Percentiles rank a stretch among this genome's conserved stretches.
Conservation (phyloP, 352 stramenopile genomes). For the Globisporangium acanthophoron region DNA sequence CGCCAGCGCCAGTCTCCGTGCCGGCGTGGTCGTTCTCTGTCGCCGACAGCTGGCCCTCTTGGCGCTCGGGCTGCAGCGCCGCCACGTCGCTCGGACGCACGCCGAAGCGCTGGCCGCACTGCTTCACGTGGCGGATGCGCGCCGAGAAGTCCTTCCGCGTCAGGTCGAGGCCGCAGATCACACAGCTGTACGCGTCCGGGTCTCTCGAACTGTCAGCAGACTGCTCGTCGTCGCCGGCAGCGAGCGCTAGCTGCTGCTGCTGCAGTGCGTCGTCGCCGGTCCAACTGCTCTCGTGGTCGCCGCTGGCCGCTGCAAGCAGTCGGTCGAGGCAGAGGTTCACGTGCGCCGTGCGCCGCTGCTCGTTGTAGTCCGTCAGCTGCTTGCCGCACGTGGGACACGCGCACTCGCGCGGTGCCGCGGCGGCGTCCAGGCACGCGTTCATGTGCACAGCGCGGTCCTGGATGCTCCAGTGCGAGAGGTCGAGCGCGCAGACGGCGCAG, state of each 20-base stretch:
- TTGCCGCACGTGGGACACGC: constrained; percentile 53
- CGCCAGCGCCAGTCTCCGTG: background rate
- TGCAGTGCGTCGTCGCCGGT: too few species aligned
- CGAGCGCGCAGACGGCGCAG: constrained; percentile 58
- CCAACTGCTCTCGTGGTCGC: constrained; percentile 1
- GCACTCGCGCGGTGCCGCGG: constrained; percentile 21
- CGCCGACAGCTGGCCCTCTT: constrained; percentile 2
- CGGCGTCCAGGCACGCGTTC: constrained; percentile 67
- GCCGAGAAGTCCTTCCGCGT: constrained; percentile 25
- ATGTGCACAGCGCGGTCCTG: constrained; percentile 53
- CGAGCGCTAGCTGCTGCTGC: background rate
- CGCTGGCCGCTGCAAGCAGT: constrained; percentile 7
- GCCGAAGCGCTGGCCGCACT: constrained; percentile 64
- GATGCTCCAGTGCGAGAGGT: constrained; percentile 48
- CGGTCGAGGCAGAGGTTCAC: constrained; percentile 65
- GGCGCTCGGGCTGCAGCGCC: constrained; percentile 10
- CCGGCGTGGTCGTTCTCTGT: background rate
- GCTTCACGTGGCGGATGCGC: constrained; percentile 78
- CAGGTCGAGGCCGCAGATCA: constrained; percentile 62
- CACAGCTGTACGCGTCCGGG: constrained; percentile 35
- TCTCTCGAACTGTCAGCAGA: background rate
- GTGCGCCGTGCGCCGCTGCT: constrained; percentile 59
- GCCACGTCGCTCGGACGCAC: constrained; percentile 46
- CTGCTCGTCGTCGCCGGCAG: too few species aligned
- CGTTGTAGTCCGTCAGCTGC: constrained; percentile 57